phyloP scores from a whole-genome alignment of 2,329 filamentous ascomycete genomes.

The Xylariales sp. region DNA sequence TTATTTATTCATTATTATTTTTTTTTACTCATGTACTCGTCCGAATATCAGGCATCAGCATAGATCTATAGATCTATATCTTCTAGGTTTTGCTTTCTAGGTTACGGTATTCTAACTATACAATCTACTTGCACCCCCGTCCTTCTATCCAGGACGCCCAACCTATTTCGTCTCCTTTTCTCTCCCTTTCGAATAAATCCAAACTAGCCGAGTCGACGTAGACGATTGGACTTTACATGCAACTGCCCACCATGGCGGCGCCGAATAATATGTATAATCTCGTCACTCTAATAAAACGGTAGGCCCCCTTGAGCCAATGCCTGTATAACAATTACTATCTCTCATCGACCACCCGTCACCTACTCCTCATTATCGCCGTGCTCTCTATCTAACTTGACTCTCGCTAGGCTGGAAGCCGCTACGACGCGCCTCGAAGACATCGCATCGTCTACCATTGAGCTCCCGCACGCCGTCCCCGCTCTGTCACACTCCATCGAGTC shows the following conservation, averaged over 20 bases:
- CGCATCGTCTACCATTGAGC: conserved; percentile 77
- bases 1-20: too few species aligned
- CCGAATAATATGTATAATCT: conserved; percentile 93
- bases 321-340: not conserved
- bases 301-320: conserved; percentile 52
- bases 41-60: conserved; percentile 32
- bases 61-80: conserved; percentile 10
- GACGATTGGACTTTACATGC: conserved; percentile 10
- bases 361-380: conserved; percentile 1
- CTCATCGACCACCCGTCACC: conserved; percentile 17
- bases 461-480: conserved; percentile 63
- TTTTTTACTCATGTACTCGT: not conserved
- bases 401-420: conserved; percentile 88
- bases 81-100: conserved; percentile 23
- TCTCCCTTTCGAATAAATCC: not conserved
- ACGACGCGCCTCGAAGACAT: conserved; percentile 97
- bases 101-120: conserved; percentile 17
- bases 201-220: conserved; percentile 4
- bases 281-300: conserved; percentile 98
- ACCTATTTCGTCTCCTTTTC: conserved; percentile 16
- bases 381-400: conserved; percentile 58
- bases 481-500: conserved; percentile 55
- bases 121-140: conserved; percentile 4
- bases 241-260: conserved; percentile 71
- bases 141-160: conserved; percentile 18